Base-by-base conservation (phyloP, 2,329 filamentous ascomycete genomes). In the Colletotrichum agaves region DNA sequence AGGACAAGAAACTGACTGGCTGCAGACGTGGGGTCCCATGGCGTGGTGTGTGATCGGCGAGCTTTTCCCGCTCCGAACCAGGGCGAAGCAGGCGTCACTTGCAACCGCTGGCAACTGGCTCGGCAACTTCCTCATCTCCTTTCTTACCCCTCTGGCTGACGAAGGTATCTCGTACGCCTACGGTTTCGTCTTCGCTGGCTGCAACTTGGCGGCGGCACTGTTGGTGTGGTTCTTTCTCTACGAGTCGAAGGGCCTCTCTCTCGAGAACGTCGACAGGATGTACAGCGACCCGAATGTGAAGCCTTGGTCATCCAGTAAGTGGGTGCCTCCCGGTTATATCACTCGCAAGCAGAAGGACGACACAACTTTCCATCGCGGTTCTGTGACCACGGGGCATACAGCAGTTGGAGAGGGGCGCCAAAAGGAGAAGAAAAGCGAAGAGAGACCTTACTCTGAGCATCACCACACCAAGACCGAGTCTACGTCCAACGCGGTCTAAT, bases 231-330 rank as follows among this genome's bases (percentile, higher is more conserved):
- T 92, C 80, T 91, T 91, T 77, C 83, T 92, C 62, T 89, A 87
- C 76, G 90, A 93, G 75, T 88, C 85, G 15, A 85, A 87, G 69
- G 86, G 84, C 44, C 84, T 90, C 10, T 88, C 87, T 12, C 83
- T 93, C n/a, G 90, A 93, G 78, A 88, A 91, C 72, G 87, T 93
- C 64, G 90, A 93, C 76, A 85, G 87, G 59, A 90, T 91, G 88
- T 93, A 93, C 75, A 84, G 89, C 53, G 79, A 88, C 19, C 78
- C 71, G 3, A 70, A 81, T 46, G 82, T 91, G n/a, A 87, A 85
- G 76, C 84, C 90, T 3, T 89, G 88, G 85, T 85, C 83, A 75
- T 89, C 86, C 72, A 76, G 79, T 67, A 80, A 83, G 69, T 91
- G 85, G 85, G 77, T 79, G 39, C 82, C 82, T 13, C 78, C 78